Evolutionary conservation across 129 eudicot genomes (phyloP), one percentile per base, ranked within the genome.

Genomic region (Smallanthus sonchifolius): DNA sequence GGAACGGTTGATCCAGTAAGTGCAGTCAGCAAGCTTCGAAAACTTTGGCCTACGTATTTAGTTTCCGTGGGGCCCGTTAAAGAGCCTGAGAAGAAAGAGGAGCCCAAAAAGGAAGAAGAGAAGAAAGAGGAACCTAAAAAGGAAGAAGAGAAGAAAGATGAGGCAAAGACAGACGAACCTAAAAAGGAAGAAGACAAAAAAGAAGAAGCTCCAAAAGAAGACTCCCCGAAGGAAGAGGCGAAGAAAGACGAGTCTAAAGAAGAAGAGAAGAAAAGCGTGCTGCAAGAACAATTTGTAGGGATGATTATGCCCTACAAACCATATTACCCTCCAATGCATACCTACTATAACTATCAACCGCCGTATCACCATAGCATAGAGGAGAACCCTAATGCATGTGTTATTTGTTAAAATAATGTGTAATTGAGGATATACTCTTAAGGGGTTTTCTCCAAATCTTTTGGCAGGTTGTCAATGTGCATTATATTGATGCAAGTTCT

Each of bases 381-480:
- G 76, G 98, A 94, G 88, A 94, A 88, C 77, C 93, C 97, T 16
- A 94, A 87, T 83, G 90, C 86, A 45, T 94, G 98, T 68, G 82
- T 76, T 15, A 90, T 94, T 20, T 80, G 78, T 63, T 87, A 47
- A 83, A 47, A 56, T 66, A 69, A 64, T 40, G 15, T 51, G 68
- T 65, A 10, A 16, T 52, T 78, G 82, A 74, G 75, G 44, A 51
- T 68, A 63, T 69, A 56, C 64, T 73, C 39, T 3, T 3, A 45
- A n/a, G 55, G 65, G 34, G 35, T 40, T 67, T 49, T 80, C 80
- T 59, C 71, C 80, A 67, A 66, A 49, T 69, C 67, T 28, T 68
- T 68, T 40, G 40, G 67, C 61, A 75, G 60, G 61, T 34, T 75
- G 74, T 44, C 67, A 43, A 10, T 43, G 42, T 64, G 81, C 68